phyloP scores from a whole-genome alignment of 305 asterid genomes.

The Fraxinus ornus region DNA sequence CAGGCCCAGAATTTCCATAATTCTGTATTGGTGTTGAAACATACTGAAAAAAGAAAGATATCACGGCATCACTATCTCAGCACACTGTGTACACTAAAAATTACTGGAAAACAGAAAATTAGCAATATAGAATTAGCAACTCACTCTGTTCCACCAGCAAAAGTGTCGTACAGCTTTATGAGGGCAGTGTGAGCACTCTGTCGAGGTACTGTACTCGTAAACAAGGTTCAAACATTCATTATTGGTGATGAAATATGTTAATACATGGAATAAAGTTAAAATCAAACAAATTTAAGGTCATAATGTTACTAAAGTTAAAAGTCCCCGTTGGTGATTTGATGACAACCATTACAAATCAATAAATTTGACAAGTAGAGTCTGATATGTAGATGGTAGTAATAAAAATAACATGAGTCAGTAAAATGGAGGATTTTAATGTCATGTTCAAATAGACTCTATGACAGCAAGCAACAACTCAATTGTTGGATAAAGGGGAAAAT shows the following conservation, averaged over 20 bases:
- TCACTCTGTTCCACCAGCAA: constrained; percentile 94
- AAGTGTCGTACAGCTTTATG: constrained; percentile 81
- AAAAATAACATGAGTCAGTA: not conserved
- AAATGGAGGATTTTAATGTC: not conserved
- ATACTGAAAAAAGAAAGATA: constrained; percentile 44
- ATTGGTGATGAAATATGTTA: constrained; percentile 1
- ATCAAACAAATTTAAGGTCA: constrained; percentile 4
- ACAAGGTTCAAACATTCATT: constrained; percentile 19
- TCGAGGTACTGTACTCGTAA: constrained; percentile 46
- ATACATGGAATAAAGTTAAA: constrained; percentile 13
- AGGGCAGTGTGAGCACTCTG: constrained; percentile 62
- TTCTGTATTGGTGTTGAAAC: constrained; percentile 74
- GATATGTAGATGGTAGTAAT: constrained; percentile 6
- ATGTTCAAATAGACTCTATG: not conserved
- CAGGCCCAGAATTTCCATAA: constrained; percentile 43
- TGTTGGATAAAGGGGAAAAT: not conserved
- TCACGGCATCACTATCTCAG: constrained; percentile 14
- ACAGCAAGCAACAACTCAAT: not conserved
- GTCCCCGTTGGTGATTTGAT: constrained; percentile 6
- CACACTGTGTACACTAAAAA: constrained; percentile 6
- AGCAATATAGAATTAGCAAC: constrained; percentile 28
- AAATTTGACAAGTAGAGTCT: constrained; percentile 3
- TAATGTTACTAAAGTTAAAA: constrained; percentile 5
- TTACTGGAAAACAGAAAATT: not conserved
- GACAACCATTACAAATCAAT: not conserved